These are phyloP conservation scores for Anthostomella pinea DNA, from an alignment of 2,329 filamentous ascomycete genomes.

Conservation along the genomic window DNA sequence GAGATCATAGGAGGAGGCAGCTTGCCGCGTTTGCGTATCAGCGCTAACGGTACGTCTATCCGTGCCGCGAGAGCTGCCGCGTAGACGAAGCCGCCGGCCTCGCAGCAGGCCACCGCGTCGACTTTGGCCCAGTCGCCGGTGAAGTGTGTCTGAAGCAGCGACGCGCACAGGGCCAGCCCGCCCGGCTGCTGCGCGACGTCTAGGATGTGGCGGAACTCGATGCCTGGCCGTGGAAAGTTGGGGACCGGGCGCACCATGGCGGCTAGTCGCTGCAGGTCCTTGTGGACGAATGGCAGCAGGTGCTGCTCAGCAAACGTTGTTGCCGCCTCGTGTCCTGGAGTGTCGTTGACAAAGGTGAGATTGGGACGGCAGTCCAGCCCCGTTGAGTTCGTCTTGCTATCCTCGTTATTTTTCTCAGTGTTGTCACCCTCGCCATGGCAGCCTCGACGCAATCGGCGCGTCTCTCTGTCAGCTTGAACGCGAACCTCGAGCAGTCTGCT, in stretches of 20 bases:
- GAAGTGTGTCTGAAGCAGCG: slow-evolving; percentile 47
- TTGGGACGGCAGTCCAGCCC: slow-evolving; percentile 36
- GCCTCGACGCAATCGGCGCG: slow-evolving; percentile 35
- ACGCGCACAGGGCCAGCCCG: slow-evolving; percentile 50
- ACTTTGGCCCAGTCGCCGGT: slow-evolving; percentile 45
- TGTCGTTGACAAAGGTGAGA: slow-evolving; percentile 52
- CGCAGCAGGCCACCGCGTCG: slow-evolving; percentile 48
- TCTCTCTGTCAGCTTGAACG: slow-evolving; percentile 40
- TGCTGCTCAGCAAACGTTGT: slow-evolving; percentile 39
- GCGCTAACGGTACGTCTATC: slow-evolving; percentile 41
- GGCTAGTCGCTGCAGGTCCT: slow-evolving; percentile 44
- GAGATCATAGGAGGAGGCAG: slow-evolving; percentile 55
- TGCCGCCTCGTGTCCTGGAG: slow-evolving; percentile 36
- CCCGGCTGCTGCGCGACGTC: slow-evolving; percentile 48
- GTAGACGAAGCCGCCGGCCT: slow-evolving; percentile 56
- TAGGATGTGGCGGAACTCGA: slow-evolving; percentile 59
- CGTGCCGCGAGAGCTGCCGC: slow-evolving; percentile 47
- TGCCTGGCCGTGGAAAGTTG: slow-evolving; percentile 48
- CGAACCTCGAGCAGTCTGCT: slow-evolving; percentile 53
- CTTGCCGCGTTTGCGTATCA: slow-evolving; percentile 56
- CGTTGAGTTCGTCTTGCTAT: slow-evolving; percentile 19
- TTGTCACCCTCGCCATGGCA: slow-evolving; percentile 14
- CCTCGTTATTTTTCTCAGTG: slow-evolving; percentile 15
- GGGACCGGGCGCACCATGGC: slow-evolving; percentile 48
- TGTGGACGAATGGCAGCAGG: slow-evolving; percentile 45